phyloP scores from a whole-genome alignment of 2,329 filamentous ascomycete species.

The Botrytis deweyae region DNA sequence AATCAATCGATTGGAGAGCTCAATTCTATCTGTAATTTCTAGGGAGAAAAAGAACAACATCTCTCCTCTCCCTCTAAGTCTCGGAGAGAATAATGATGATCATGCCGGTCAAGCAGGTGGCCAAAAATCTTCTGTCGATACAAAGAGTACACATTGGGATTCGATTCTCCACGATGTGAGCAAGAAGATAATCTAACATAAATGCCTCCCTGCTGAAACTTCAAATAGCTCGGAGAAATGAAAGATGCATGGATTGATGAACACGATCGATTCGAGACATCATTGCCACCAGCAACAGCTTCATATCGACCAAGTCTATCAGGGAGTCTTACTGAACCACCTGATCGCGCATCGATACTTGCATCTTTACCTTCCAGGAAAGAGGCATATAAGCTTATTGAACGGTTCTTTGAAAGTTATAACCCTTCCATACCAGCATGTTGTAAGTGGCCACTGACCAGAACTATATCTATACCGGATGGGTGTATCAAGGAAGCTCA shows the following conservation, averaged over 20 bases:
- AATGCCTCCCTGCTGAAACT: neutral
- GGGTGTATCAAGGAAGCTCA: neutral
- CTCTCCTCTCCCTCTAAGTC: neutral
- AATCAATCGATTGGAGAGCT: conserved; percentile 54
- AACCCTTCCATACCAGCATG: neutral
- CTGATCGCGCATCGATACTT: neutral
- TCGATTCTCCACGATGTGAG: conserved; percentile 58
- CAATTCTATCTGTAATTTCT: conserved; percentile 54
- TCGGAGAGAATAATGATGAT: neutral
- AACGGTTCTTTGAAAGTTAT: neutral
- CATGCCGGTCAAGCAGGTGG: conserved; percentile 21
- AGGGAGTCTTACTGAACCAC: neutral
- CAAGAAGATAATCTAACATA: neutral
- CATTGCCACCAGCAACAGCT: neutral
- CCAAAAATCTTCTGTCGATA: conserved; percentile 26
- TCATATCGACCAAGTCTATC: neutral
- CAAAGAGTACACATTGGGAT: conserved; percentile 57
- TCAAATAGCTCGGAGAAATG: neutral
- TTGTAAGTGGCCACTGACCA: neutral
- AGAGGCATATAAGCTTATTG: neutral
- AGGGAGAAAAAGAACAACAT: conserved; percentile 18
- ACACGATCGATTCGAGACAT: neutral
- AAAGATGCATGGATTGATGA: neutral
- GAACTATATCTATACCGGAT: neutral
- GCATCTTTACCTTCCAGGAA: neutral